A percentile compares a stretch with the other conserved stretches of the same genome.
Evolutionary conservation across 495 filamentous ascomycete species (phyloP).

Genomic region (Antarctomyces pellizariae): DNA sequence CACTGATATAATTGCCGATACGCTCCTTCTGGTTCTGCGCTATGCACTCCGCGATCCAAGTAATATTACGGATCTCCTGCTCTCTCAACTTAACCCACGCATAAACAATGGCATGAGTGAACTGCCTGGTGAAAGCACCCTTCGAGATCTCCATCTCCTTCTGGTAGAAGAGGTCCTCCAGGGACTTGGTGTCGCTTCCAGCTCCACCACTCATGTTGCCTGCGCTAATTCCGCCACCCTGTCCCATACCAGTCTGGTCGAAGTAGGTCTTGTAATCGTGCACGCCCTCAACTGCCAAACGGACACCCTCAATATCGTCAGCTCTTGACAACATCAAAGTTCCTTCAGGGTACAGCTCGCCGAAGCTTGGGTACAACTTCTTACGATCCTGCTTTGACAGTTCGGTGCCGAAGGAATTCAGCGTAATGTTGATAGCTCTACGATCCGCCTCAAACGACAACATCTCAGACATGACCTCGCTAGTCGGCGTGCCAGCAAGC

Average conservation of each 20-base stretch:
- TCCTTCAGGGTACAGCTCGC: conserved; percentile 77
- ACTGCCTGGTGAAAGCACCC: conserved; percentile 83
- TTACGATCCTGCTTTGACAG: conserved; percentile 79
- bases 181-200: conserved; percentile 58
- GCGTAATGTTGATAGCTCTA: conserved; percentile 93
- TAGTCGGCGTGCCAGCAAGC: conserved; percentile 66
- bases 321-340: conserved; percentile 86
- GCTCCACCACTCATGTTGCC: conserved; percentile 68
- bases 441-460: conserved; percentile 93
- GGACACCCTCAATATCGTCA: conserved; percentile 83
- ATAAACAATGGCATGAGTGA: conserved; percentile 86
- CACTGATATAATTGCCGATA: conserved; percentile 95
- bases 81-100: conserved; percentile 95
- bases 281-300: conserved; percentile 78
- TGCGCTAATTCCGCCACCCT: conserved; percentile 38
- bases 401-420: conserved; percentile 97
- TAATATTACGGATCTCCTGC: conserved; percentile 99
- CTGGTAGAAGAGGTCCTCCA: conserved; percentile 96
- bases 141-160: conserved; percentile 98
- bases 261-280: conserved; percentile 86
- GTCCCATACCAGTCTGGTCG: conserved; percentile 68
- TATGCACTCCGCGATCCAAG: conserved; percentile 99
- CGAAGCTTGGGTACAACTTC: conserved; percentile 90
- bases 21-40: conserved; percentile 98
- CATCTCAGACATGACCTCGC: conserved; percentile 85